Base-by-base conservation (phyloP, 306 rosid species). In the Astragalus membranaceus region DNA sequence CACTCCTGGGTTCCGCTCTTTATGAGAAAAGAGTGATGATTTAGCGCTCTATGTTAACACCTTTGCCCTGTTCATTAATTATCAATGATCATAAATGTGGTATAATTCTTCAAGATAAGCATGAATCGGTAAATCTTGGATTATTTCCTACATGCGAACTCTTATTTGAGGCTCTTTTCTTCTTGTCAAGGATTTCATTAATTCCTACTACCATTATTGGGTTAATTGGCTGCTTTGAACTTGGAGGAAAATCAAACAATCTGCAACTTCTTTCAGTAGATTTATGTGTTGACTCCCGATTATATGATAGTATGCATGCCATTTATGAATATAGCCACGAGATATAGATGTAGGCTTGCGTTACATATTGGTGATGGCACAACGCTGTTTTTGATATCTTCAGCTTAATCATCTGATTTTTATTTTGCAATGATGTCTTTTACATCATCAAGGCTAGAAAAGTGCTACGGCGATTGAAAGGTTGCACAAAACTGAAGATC, bases 401-500 rank as follows among this genome's bases (percentile, higher is more conserved):
- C 10, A 29, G 51, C 59, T 26, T 26, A 26, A 26, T 26, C 30
- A 26, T 26, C 30, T 16, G 41, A 43, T 41, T 50, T 65, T 53
- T 57, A 20, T 50, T 23, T 51, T 66, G 17, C 13, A 49, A 55
- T 69, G 55, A 72, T 61, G 69, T 64, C 53, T 69, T 64, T 76
- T 56, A 58, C 33, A 64, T 47, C 36, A 43, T 30, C 36, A 80
- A 94, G 99, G 99, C 99, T 43, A 84, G 99, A 77, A 94, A 88
- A 82, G 66, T 70, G 62, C 79, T 94, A 30, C 89, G 85, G 1
- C 86, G 79, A 37, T 73, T 94, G 84, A 91, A 86, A 80, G 91
- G 99, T 46, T 57, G 57, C 39, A 79, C 88, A 23, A 87, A 91
- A 82, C 78, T 94, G 70, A 89, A 91, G 80, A 64, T 61, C 51